Conservation (phyloP, 345 rosid genomes). For the Excoecaria agallocha region DNA sequence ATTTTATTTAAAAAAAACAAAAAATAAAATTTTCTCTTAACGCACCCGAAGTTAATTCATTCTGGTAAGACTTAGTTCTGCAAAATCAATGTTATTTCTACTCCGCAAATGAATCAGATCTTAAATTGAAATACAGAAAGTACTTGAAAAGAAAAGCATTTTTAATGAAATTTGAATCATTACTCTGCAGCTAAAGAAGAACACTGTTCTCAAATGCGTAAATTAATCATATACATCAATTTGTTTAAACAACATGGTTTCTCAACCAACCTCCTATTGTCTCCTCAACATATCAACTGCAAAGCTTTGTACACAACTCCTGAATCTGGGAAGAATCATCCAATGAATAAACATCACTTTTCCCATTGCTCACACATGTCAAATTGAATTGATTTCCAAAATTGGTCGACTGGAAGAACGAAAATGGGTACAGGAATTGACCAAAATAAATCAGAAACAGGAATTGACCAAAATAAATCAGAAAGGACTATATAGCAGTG, state of each 20-base stretch:
- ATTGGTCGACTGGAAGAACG: conserved; percentile 48
- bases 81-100: not conserved
- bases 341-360: conserved; percentile 33
- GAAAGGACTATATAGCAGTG: not conserved
- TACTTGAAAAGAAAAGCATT: not conserved
- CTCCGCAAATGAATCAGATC: not conserved
- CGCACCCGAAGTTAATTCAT: too few relatives aligned
- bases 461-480: too few relatives aligned
- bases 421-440: not conserved
- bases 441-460: not conserved
- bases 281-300: conserved; percentile 39
- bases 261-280: not conserved
- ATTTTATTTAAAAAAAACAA: too few relatives aligned
- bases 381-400: conserved; percentile 49
- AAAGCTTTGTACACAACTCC: conserved; percentile 55
- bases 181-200: not conserved
- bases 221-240: conserved; percentile 11
- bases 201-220: conserved; percentile 8
- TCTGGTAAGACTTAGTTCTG: too few relatives aligned
- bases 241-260: not conserved
- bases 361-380: conserved; percentile 60
- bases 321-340: conserved; percentile 29
- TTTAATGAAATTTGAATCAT: not conserved
- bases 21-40: too few relatives aligned
- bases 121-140: not conserved